These are phyloP conservation scores for Colletotrichum magnum DNA, from an alignment of 2,329 filamentous ascomycete genomes.

Conservation along the genomic window DNA sequence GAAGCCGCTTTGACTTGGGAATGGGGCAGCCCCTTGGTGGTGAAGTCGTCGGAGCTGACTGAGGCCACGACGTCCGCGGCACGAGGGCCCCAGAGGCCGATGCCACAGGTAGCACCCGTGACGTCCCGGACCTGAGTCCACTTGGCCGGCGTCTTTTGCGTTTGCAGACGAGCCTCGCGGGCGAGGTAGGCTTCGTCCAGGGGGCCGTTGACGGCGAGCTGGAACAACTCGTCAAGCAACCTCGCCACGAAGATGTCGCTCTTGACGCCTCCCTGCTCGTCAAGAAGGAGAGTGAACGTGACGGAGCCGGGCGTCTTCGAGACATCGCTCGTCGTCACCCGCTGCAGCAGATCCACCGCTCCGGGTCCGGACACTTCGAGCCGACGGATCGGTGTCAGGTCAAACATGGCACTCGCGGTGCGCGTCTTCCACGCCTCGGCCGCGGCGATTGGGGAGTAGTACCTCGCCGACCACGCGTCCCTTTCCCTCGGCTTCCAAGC, in stretches of 20 bases:
- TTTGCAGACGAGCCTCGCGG: slow-evolving; percentile 66
- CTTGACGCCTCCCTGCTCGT: slow-evolving; percentile 65
- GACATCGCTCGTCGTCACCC: slow-evolving; percentile 66
- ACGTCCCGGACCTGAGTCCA: slow-evolving; percentile 70
- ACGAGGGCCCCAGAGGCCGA: slow-evolving; percentile 74
- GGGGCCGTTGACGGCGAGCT: slow-evolving; percentile 70
- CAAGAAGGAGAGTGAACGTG: slow-evolving; percentile 70
- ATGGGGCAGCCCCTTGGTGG: slow-evolving; percentile 62
- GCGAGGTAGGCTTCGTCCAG: slow-evolving; percentile 68
- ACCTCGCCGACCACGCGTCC: slow-evolving; percentile 70
- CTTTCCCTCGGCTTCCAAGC: slow-evolving; percentile 69
- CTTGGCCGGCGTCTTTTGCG: slow-evolving; percentile 53
- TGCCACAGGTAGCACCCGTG: slow-evolving; percentile 71
- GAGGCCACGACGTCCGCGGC: slow-evolving; percentile 64
- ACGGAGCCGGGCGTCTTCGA: slow-evolving; percentile 62
- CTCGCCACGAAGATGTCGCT: slow-evolving; percentile 71
- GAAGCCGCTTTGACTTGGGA: slow-evolving; percentile 63
- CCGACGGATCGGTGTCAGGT: slow-evolving; percentile 72
- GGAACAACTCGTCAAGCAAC: slow-evolving; percentile 64
- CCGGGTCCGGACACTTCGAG: slow-evolving; percentile 72
- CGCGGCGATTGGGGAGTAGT: slow-evolving; percentile 71
- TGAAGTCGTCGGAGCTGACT: slow-evolving; percentile 62
- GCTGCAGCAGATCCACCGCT: slow-evolving; percentile 67
- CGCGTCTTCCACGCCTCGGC: slow-evolving; percentile 77
- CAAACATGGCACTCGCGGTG: slow-evolving; percentile 73